These are phyloP conservation scores for Boletus pseudo-olivaceus DNA, from an alignment of 768 basidiomycete genomes.

Conservation along the genomic window DNA sequence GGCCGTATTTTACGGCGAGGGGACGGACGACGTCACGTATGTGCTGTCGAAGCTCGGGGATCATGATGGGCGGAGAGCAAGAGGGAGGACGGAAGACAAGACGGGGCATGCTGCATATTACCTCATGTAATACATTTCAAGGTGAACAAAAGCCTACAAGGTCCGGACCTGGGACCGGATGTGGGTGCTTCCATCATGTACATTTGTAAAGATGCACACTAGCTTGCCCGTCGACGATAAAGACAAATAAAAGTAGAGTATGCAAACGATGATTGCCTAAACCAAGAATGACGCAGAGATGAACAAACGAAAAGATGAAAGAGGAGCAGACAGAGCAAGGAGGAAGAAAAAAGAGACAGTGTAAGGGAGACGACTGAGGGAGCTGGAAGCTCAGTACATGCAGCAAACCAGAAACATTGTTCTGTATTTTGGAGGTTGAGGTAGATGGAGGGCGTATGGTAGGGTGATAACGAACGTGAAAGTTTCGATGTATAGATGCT, in stretches of 20 bases:
- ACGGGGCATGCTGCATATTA: constrained; percentile 3
- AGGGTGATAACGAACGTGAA: constrained; percentile 29
- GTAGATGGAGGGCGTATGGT: constrained; percentile 23
- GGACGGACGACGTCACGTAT: constrained; percentile 31
- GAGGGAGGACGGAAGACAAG: neutral
- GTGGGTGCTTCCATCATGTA: constrained; percentile 25
- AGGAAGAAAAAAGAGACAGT: neutral
- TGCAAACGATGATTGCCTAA: constrained; percentile 17
- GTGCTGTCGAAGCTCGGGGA: constrained; percentile 27
- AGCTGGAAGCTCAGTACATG: constrained; percentile 21
- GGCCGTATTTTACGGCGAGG: constrained; percentile 36
- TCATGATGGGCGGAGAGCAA: constrained; percentile 17
- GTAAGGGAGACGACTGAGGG: constrained; percentile 6
- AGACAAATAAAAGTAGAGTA: constrained; percentile 33
- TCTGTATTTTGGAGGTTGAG: constrained; percentile 24
- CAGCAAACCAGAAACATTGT: constrained; percentile 25
- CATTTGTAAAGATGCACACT: constrained; percentile 28
- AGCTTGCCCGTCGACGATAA: constrained; percentile 28
- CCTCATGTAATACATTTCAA: constrained; percentile 9
- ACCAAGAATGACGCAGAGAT: constrained; percentile 17
- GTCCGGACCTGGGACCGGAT: neutral
- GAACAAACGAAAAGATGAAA: constrained; percentile 1
- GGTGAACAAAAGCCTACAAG: constrained; percentile 11
- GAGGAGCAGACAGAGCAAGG: neutral
- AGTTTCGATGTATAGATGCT: constrained; percentile 19